Evolutionary conservation across 164 flowering plant species (phyloP), one percentile per base, ranked within the genome.

Genomic region (Akebia trifoliata): DNA sequence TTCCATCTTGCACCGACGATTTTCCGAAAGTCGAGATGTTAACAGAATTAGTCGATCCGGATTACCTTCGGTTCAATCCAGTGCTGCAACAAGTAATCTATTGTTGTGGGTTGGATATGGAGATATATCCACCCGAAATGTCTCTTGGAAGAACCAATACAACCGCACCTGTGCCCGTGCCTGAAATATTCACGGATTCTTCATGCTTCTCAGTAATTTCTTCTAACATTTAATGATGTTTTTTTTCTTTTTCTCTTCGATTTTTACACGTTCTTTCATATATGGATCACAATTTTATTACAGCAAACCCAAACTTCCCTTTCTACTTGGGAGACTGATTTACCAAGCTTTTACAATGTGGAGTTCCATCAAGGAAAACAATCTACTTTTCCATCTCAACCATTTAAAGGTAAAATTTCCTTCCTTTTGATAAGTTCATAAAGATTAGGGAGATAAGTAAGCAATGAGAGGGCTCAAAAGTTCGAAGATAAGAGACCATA

Each of bases 241-340:
- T 2, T 8, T 22, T 20, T 38, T 12, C 25, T 20, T 24, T 15
- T 48, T 32, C 21, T 18, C n/a, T 8, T 15, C 21, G n/a, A n/a
- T n/a, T n/a, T n/a, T 4, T 53, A n/a, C 24, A 15, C 1, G 30
- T 9, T 24, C 43, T 26, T 40, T 56, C 34, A 50, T 56, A 31
- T 17, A 30, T 25, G 14, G 34, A 44, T 31, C 15, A 5, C 22
- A 14, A 56, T n/a, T 67, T 43, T 4, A 8, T 35, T 69, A 50
- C 86, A 84, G 86, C 84, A 80, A 71, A 56, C 73, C 28, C 86
- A 73, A 48, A 74, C n/a, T n/a, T n/a, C 76, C 68, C 44, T 62
- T 43, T 52, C 79, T 39, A 53, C 69, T 9, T 91, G 92, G 96
- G 95, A 86, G 21, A 65, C 74, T 24, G 92, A 83, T 50, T 55